Base-by-base conservation (phyloP, 2,329 filamentous ascomycete species). In the Colletotrichum eleusines region DNA sequence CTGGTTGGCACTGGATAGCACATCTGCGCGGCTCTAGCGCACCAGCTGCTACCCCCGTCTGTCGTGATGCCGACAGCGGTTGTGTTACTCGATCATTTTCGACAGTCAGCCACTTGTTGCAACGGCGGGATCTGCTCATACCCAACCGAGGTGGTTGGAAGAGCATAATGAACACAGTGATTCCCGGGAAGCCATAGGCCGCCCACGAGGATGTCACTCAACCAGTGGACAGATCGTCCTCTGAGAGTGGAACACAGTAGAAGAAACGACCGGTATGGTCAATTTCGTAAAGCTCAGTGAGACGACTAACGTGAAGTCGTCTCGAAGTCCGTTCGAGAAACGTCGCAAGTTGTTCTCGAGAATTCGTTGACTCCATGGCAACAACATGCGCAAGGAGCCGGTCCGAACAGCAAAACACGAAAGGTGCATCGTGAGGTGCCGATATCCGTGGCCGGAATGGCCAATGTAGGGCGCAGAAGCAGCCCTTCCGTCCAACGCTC, bases 1-100 rank as follows among this genome's bases (percentile, higher is more conserved):
- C 74, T 76, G 76, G 75, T 57, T 74, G 76, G 75, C 75, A 76
- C 76, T 68, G 60, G 73, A 76, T 63, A 66, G 33, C 35, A 53
- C 53, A 42, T 40, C 61, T 50, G 46, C 16, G 18, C 35, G 59
- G 18, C 14, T 50, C 6, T n/a, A 14, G 48, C 54, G 53, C 23
- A 31, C 20, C n/a, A 46, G 42, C 5, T 26, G 5, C 42, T 63
- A 46, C 51, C 68, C 40, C 68, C 68, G 58, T 71, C 68, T 71
- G 64, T 59, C 68, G 42, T 60, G 23, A 69, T 63, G 48, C 55
- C 59, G 68, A 68, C 63, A 71, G 69, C 69, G 69, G 69, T 70
- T 72, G 66, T 70, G 70, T 54, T 58, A 40, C 71, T 69, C 64
- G 63, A 69, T 66, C 71, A 44, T 44, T 62, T 72, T 63, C 63